Conservation (phyloP, 164 flowering plant genomes). For the Brasenia schreberi region DNA sequence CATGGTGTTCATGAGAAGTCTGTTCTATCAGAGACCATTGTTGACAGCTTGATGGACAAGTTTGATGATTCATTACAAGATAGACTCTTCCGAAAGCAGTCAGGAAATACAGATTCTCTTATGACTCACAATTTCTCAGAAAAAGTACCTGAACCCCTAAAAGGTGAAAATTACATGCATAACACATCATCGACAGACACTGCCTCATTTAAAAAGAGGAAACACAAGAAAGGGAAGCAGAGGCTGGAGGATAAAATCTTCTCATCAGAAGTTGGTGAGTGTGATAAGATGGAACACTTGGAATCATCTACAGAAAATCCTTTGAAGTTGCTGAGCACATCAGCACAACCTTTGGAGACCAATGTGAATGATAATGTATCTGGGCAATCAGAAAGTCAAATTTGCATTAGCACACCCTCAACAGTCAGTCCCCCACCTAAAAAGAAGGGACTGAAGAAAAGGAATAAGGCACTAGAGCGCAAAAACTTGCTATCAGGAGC, state of each 20-base stretch:
- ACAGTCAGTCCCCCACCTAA: too few species aligned
- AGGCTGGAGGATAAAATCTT: not conserved
- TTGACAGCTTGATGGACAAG: not conserved
- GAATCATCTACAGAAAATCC: not conserved
- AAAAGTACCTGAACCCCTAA: not conserved
- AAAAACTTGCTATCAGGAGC: too few species aligned
- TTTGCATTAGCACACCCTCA: not conserved
- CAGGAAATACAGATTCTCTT: not conserved
- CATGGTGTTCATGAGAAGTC: not conserved
- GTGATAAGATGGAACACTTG: not conserved
- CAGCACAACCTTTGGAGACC: not conserved
- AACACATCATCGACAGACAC: not conserved
- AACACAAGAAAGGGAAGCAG: not conserved
- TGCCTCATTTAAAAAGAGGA: not conserved
- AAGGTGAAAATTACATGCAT: not conserved
- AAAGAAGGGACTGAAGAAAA: not conserved
- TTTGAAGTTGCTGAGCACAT: not conserved
- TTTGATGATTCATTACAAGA: not conserved
- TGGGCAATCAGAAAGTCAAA: not conserved
- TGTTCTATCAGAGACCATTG: not conserved
- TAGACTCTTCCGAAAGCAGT: not conserved
- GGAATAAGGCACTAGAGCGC: not conserved
- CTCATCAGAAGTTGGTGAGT: not conserved
- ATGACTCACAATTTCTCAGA: not conserved
- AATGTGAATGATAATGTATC: not conserved